Base-by-base conservation (phyloP, 23 red algal genomes). In the Gracilaria caudata region DNA sequence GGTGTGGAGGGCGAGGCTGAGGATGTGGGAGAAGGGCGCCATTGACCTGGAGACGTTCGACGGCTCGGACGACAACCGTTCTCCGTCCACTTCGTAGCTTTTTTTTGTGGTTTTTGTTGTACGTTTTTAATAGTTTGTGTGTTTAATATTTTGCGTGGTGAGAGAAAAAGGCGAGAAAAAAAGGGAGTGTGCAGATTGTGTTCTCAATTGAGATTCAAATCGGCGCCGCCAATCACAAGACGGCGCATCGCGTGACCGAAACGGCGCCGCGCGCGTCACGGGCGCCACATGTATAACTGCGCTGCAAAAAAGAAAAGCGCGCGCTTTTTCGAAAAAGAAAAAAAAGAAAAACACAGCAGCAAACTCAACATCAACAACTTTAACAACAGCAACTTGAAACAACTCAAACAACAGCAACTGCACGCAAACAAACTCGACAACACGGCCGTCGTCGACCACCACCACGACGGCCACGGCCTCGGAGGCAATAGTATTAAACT, bases 21-120 rank as follows among this genome's bases (percentile, higher is more conserved):
- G 71, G 25, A 77, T 84, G 72, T 92, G 89, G 89, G 89, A 92
- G 66, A 83, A 92, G 70, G 85, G 85, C 55, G 44, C 85, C 36
- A 77, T 89, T 13, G 61, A 89, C 55, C 55, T 89, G 21, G 85
- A 89, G 61, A 36, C 28, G 61, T 36, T 33, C 7, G 61, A 66
- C 61, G 61, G 28, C 26, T 29, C 30, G 1, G 61, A 17, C 29
- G 61, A 19, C n/a, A n/a, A n/a, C n/a, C n/a, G n/a, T n/a, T n/a
- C n/a, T n/a, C n/a, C n/a, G n/a, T n/a, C n/a, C n/a, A n/a, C n/a
- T 3, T 19, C 36, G 13, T 29, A 11, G 23, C 19, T 30, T 32
- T 9, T 53, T 11, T 66, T 35, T 3, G 7, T 33, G 35, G 26
- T 35, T 36, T 19, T 36, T 66, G 35, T 66, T 66, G 26, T 45